Base-by-base conservation (phyloP, 1,284 basidiomycete species). In the Cryptococcus hybrid region DNA sequence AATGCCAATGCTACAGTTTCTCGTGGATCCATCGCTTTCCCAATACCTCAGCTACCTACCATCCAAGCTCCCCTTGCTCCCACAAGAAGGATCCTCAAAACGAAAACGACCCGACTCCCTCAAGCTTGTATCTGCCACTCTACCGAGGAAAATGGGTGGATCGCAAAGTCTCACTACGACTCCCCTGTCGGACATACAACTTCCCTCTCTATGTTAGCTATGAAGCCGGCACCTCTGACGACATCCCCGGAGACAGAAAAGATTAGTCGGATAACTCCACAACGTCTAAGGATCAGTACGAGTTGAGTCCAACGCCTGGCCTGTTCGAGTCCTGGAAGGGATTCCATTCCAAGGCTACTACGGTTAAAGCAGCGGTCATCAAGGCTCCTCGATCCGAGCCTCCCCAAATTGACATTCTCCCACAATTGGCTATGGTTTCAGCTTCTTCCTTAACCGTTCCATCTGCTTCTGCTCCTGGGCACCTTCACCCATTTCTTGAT, bases 271-370 rank as follows among this genome's bases (percentile, higher is more conserved):
- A 39, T 7, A 44, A 34, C 15, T 39, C 49, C 15, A 44, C 15
- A 15, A 2, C 51, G 34, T 30, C 30, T 30, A 4, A 30, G 30
- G 39, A 39, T 35, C 9, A 53, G 18, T 15, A 34, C 11, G 39
- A 34, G 3, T 7, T 12, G 5, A 8, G 35, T 7, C 34, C 51
- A n/a, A 37, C 42, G 6, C 11, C 36, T 8, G 11, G n/a, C 24
- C 15, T 48, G 43, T 59, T 62, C 30, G 47, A 59, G 45, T 54
- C 54, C n/a, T 62, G 60, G 60, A 40, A 24, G 8, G 60, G 60
- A 3, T 62, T 62, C 52, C 57, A 55, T 2, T 50, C 15, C 5
- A 53, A 47, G 34, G 30, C 18, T 7, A 15, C 13, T 15, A 18
- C 47, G 18, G 39, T 37, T 7, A 45, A 45, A 40, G 36, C 50